Evolutionary conservation across 2,329 filamentous ascomycete species (phyloP), one percentile per base, ranked within the genome.

Genomic region (Calonectria pseudoturangicola): DNA sequence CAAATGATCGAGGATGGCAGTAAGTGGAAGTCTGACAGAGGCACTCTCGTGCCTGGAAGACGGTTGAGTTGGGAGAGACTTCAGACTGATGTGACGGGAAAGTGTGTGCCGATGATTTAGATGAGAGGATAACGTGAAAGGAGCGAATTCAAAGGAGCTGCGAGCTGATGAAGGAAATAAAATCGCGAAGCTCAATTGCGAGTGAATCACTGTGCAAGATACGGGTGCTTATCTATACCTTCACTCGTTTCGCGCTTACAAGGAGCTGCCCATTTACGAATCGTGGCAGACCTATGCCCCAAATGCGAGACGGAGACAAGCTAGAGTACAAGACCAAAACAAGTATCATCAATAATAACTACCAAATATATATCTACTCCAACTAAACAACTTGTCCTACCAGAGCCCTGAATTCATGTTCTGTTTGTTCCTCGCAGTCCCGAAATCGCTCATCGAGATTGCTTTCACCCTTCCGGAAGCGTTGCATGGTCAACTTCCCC

Each of bases 401-500:
- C 21, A 79, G 18, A 0, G n/a, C 50, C 6, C 73, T 70, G 5
- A 79, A 79, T 25, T 79, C 77, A 15, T 74, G 72, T 4, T 77
- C 62, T 0, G 76, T 79, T 21, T 79, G 76, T 21, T 79, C 77
- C 4, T 67, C 56, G 2, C 65, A 76, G 0, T 50, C 39, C 0
- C 68, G 51, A 1, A 73, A 79, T 0, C 28, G 54, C 16, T 73
- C 58, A 8, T 70, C 25, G 3, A 79, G 13, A 27, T 77, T 33
- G 0, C 36, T 76, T 1, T 62, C 70, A 0, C 77, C 77, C 3
- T 78, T 79, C 0, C 77, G 71, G 6, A 79, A 79, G 2, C 63
- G 64, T 21, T 79, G 77, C 39, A 79, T 70, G 0, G 76, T 79
- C n/a, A 79, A n/a, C 9, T 73, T 76, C 2, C 76, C 73, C 1